Base-by-base conservation (phyloP, 2,329 filamentous ascomycete species). In the Thielaviopsis musarum region DNA sequence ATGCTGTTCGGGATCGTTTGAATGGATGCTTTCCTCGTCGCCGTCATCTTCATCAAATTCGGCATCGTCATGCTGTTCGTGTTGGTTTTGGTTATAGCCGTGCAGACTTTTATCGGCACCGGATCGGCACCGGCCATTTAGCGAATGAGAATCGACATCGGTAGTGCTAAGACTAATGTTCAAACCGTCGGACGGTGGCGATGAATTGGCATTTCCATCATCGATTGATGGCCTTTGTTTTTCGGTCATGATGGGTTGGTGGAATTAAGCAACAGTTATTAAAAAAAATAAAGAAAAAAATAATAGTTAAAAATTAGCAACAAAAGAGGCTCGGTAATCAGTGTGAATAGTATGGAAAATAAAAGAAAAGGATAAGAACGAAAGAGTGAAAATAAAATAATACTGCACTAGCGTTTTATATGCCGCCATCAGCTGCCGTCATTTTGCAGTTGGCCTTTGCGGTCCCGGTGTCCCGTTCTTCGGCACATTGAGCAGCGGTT, bases 21-120 rank as follows among this genome's bases (percentile, higher is more conserved):
- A 60, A 26, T 62, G 57, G 13, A 56, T 56, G 26, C 58, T 60
- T 26, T 57, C 55, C 34, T 62, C 54, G 19, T 59, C 41, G 9
- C 59, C 61, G 49, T 62, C 54, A 24, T 64, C 55, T 3, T 61
- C 56, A 6, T 65, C 62, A 19, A 61, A 59, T 24, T 59, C 45
- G 19, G 57, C 62, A 45, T 54, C 45, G 53, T 56, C 51, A 19
- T 56, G 51, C 19, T 62, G 56, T 38, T 61, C 49, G 21, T 21
- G 22, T n/a, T 62, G 30, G 21, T 53, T 28, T 48, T 57, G n/a
- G 19, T 57, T 24, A 21, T 12, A 22, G 57, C 22, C n/a, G 9
- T 26, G 52, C n/a, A 41, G 54, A 34, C 30, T 34, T 34, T 34
- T 34, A 6, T 34, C 30, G 30, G 30, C 30, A 34, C 30, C 30